Conservation (phyloP, 371 early-diverging fungal species). For the Cokeromyces recurvatus region DNA sequence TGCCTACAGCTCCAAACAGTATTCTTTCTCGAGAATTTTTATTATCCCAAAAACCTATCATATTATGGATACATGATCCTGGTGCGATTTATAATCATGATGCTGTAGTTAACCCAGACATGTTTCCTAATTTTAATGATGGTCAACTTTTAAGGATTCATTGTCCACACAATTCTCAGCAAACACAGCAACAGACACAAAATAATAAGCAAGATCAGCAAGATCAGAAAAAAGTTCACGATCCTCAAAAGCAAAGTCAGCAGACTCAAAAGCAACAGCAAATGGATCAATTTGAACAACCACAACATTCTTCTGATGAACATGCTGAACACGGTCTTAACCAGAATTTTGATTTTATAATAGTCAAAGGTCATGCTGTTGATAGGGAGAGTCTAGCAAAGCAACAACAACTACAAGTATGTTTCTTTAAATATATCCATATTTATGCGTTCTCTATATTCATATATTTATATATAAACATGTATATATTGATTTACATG, state of each 20-base stretch:
- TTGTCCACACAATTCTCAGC: constrained; percentile 21
- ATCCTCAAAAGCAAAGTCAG: constrained; percentile 1
- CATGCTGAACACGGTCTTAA: constrained; percentile 1
- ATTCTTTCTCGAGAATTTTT: constrained; percentile 8
- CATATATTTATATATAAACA: too few species aligned
- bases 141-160: constrained; percentile 71
- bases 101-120: constrained; percentile 79
- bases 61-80: constrained; percentile 45
- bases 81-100: constrained; percentile 53
- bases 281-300: background rate
- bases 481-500: background rate
- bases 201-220: constrained; percentile 5
- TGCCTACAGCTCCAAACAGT: constrained; percentile 8
- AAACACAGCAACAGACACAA: constrained; percentile 20
- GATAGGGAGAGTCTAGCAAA: constrained; percentile 48
- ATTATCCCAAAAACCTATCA: constrained; percentile 36
- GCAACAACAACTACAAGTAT: constrained; percentile 59
- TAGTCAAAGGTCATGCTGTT: constrained; percentile 44
- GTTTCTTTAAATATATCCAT: background rate
- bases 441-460: too few species aligned
- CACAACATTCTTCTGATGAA: background rate
- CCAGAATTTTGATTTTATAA: constrained; percentile 21
- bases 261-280: constrained; percentile 7
- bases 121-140: constrained; percentile 66
- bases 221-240: constrained; percentile 15